Percentiles rank a stretch among this genome's conserved stretches.
phyloP scores from a whole-genome alignment of 164 flowering plant species.

The Vitis rupestris region DNA sequence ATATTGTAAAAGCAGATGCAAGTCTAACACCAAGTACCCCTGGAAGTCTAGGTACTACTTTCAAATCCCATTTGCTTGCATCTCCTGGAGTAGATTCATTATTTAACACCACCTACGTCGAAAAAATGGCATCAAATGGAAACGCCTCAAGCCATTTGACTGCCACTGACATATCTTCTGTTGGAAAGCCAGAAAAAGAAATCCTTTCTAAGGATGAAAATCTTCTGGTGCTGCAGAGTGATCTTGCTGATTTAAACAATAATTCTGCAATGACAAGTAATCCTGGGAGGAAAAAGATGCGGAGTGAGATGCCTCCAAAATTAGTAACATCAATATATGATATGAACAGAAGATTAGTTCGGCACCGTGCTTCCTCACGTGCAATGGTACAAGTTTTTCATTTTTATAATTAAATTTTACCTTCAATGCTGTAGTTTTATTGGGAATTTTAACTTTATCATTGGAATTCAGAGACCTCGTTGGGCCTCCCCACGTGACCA shows the following conservation, averaged over 20 bases:
- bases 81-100: conserved; percentile 16
- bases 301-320: conserved; percentile 54
- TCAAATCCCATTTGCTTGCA: conserved; percentile 9
- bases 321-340: conserved; percentile 48
- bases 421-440: background rate
- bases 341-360: conserved; percentile 50
- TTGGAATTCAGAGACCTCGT: conserved; percentile 40
- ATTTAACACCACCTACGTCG: conserved; percentile 10
- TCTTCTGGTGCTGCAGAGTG: conserved; percentile 3
- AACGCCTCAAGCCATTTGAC: conserved; percentile 16
- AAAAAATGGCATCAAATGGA: conserved; percentile 12
- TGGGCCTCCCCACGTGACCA: conserved; percentile 48
- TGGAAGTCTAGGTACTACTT: conserved; percentile 7
- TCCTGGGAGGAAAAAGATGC: conserved; percentile 43
- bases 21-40: conserved; percentile 8
- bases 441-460: background rate
- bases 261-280: conserved; percentile 11
- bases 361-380: conserved; percentile 52
- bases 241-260: conserved; percentile 16
- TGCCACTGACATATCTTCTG: background rate
- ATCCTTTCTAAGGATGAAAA: no score
- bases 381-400: conserved; percentile 43
- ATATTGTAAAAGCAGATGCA: conserved; percentile 4
- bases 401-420: background rate
- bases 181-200: no score